Percentiles rank a stretch among this genome's conserved stretches.
These are phyloP conservation scores for Gnomoniopsis smithogilvyi DNA, from an alignment of 2,329 filamentous ascomycete species.

Conservation along the genomic window DNA sequence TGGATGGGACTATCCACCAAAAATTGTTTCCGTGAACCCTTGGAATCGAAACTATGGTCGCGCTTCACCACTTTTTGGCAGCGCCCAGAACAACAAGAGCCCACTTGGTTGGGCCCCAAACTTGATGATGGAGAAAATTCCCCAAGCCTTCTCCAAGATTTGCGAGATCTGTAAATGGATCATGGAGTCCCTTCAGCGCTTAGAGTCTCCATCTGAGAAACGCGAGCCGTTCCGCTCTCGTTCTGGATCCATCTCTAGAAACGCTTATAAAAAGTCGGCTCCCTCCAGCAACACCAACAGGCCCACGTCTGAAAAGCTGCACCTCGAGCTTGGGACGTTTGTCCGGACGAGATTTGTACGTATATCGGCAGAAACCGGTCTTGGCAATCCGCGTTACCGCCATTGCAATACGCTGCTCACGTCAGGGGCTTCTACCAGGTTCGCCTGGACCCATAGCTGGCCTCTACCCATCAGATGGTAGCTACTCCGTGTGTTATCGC, in stretches of 20 bases:
- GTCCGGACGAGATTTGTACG: background rate
- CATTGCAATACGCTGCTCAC: background rate
- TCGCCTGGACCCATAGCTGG: background rate
- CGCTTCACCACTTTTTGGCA: slow-evolving; percentile 4
- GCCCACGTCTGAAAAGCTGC: background rate
- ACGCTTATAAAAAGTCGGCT: background rate
- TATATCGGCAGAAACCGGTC: background rate
- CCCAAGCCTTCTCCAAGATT: slow-evolving; percentile 19
- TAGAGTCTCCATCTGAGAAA: slow-evolving; percentile 16
- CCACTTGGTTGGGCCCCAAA: slow-evolving; percentile 18
- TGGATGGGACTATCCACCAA: slow-evolving; percentile 14
- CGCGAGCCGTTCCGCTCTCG: slow-evolving; percentile 18
- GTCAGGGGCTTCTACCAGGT: background rate
- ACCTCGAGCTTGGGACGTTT: background rate
- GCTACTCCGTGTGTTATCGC: background rate
- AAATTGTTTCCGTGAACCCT: slow-evolving; percentile 12
- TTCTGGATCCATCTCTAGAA: slow-evolving; percentile 12
- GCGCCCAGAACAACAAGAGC: background rate
- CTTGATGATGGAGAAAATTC: slow-evolving; percentile 7
- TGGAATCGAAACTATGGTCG: slow-evolving; percentile 2
- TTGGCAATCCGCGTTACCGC: background rate
- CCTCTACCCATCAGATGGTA: background rate
- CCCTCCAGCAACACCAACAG: background rate
- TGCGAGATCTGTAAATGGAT: slow-evolving; percentile 16
- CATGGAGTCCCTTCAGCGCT: slow-evolving; percentile 13